A percentile compares a stretch with the other conserved stretches of the same genome.
Evolutionary conservation across 2,329 filamentous ascomycete species (phyloP).

Genomic region (Talaromyces sp.): DNA sequence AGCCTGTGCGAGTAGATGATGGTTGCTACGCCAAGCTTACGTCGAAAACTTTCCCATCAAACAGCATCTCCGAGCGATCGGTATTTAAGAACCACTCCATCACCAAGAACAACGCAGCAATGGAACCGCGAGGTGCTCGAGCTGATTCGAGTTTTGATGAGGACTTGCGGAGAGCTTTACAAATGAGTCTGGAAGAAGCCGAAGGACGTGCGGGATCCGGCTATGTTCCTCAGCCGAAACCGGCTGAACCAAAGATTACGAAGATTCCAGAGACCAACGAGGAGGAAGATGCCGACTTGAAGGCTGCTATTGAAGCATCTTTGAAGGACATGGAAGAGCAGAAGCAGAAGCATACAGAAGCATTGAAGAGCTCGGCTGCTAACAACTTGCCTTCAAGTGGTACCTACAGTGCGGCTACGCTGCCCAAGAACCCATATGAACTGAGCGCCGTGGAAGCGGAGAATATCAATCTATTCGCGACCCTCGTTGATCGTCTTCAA

Average conservation of each 20-base stretch:
- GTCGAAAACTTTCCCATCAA: slow-evolving; percentile 57
- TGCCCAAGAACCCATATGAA: slow-evolving; percentile 91
- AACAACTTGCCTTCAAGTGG: slow-evolving; percentile 49
- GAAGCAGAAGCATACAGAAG: slow-evolving; percentile 82
- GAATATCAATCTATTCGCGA: slow-evolving; percentile 95
- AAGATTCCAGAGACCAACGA: slow-evolving; percentile 52
- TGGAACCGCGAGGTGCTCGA: slow-evolving; percentile 87
- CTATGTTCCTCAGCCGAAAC: slow-evolving; percentile 63
- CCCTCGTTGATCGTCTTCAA: slow-evolving; percentile 87
- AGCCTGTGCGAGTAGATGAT: slow-evolving; percentile 90
- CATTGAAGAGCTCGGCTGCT: slow-evolving; percentile 73
- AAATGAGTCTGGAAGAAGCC: slow-evolving; percentile 95
- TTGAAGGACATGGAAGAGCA: slow-evolving; percentile 97
- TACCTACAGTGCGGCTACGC: slow-evolving; percentile 48
- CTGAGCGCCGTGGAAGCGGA: slow-evolving; percentile 90
- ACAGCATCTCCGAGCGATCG: slow-evolving; percentile 40
- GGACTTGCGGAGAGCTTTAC: slow-evolving; percentile 85
- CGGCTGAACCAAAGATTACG: slow-evolving; percentile 23
- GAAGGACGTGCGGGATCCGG: slow-evolving; percentile 67
- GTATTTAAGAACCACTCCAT: slow-evolving; percentile 49
- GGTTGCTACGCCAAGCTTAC: slow-evolving; percentile 89
- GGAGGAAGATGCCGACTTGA: slow-evolving; percentile 88
- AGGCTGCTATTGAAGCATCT: slow-evolving; percentile 92
- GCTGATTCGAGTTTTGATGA: slow-evolving; percentile 92
- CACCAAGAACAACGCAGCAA: slow-evolving; percentile 66